A percentile compares a stretch with the other conserved stretches of the same genome.
Conservation (phyloP, 1,284 basidiomycete species). For the Cryptococcus sp. region DNA sequence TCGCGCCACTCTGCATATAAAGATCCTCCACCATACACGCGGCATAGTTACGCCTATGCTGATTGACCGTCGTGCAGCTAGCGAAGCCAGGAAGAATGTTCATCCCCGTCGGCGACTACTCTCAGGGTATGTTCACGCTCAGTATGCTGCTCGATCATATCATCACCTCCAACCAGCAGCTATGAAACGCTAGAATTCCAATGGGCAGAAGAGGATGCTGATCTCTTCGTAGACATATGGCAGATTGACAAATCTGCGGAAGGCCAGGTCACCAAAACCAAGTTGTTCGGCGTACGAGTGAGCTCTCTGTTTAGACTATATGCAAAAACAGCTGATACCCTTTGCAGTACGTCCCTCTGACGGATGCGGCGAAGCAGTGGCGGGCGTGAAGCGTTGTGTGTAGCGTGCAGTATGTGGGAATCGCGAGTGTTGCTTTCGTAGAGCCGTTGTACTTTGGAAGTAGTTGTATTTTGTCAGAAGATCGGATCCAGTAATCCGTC, state of each 20-base stretch:
- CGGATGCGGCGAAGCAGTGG: slow-evolving; percentile 51
- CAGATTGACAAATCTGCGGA: slow-evolving; percentile 77
- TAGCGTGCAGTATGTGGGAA: neutral
- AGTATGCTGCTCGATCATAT: neutral
- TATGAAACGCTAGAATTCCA: neutral
- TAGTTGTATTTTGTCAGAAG: too few relatives aligned
- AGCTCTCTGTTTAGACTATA: slow-evolving; percentile 41
- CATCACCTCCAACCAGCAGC: neutral
- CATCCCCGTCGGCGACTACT: slow-evolving; percentile 75
- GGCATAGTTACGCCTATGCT: too few relatives aligned
- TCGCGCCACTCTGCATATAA: too few relatives aligned
- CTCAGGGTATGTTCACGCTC: slow-evolving; percentile 40
- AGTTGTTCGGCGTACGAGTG: slow-evolving; percentile 80
- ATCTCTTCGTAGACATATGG: slow-evolving; percentile 61
- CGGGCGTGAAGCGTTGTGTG: neutral
- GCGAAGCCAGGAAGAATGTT: slow-evolving; percentile 87
- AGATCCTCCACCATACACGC: too few relatives aligned
- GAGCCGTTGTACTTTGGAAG: too few relatives aligned
- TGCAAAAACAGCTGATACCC: neutral
- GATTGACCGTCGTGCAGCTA: slow-evolving; percentile 62
- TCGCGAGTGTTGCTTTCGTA: too few relatives aligned
- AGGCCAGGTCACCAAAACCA: slow-evolving; percentile 67
- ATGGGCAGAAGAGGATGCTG: neutral
- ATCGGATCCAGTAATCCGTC: too few relatives aligned
- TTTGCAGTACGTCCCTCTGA: slow-evolving; percentile 56